Evolutionary conservation across 192 early-diverging fungal genomes (phyloP).

Genomic region (Rhizophagus sp.): DNA sequence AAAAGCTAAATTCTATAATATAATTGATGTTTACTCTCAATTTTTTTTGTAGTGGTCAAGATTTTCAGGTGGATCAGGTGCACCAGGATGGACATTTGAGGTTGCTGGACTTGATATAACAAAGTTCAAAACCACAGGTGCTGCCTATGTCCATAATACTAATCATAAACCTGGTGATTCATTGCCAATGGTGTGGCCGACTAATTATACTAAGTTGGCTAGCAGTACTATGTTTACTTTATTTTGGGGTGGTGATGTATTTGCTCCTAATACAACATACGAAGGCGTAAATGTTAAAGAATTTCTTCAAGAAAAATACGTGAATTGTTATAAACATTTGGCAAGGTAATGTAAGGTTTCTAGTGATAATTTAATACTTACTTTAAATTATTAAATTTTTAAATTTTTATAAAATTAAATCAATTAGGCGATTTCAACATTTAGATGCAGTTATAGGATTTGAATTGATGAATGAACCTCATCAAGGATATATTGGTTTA

Average conservation of each 20-base stretch:
- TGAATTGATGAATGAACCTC: slow-evolving; percentile 80
- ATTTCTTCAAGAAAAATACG: slow-evolving; percentile 67
- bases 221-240: slow-evolving; percentile 84
- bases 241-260: slow-evolving; percentile 76
- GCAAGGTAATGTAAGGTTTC: slow-evolving; percentile 48
- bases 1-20: background rate
- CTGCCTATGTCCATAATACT: slow-evolving; percentile 77
- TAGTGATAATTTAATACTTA: slow-evolving; percentile 10
- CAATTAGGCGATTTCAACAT: slow-evolving; percentile 59
- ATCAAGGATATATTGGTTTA: slow-evolving; percentile 77
- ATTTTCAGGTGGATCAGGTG: slow-evolving; percentile 81
- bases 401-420: slow-evolving; percentile 7
- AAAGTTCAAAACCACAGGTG: slow-evolving; percentile 73
- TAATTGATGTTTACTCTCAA: too few relatives aligned
- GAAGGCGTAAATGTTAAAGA: slow-evolving; percentile 66
- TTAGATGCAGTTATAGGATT: slow-evolving; percentile 72
- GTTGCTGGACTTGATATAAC: slow-evolving; percentile 72
- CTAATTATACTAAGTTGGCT: slow-evolving; percentile 86
- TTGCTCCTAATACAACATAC: slow-evolving; percentile 68
- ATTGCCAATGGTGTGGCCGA: slow-evolving; percentile 76
- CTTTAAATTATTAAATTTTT: slow-evolving; percentile 1
- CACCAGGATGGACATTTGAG: slow-evolving; percentile 88
- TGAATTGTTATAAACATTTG: slow-evolving; percentile 69
- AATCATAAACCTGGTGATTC: slow-evolving; percentile 43
- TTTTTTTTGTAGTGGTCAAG: slow-evolving; percentile 55